phyloP scores from a whole-genome alignment of 345 rosid genomes.

The Anacardium occidentale region DNA sequence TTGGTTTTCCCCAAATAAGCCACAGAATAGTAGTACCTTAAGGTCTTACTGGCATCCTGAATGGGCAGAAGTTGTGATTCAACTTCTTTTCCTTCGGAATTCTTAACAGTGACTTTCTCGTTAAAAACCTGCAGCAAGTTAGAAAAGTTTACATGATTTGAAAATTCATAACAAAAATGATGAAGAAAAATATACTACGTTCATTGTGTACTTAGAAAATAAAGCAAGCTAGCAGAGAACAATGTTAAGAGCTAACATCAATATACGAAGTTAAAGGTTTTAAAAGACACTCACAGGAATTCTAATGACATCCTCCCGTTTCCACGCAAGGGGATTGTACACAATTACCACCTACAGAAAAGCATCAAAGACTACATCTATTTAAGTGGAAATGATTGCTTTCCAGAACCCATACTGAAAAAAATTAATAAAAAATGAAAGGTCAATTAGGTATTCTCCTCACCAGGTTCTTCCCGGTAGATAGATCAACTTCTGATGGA shows the following conservation, averaged over 20 bases:
- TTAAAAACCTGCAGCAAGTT: slow-evolving; percentile 46
- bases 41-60: slow-evolving; percentile 33
- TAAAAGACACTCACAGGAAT: slow-evolving; percentile 58
- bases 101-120: slow-evolving; percentile 44
- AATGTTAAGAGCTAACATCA: too few species aligned
- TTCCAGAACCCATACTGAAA: slow-evolving; percentile 5
- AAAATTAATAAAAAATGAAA: background rate
- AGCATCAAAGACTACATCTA: slow-evolving; percentile 4
- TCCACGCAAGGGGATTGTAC: slow-evolving; percentile 70
- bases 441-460: slow-evolving; percentile 9
- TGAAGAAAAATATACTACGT: too few species aligned
- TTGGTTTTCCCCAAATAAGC: slow-evolving; percentile 56
- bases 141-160: background rate
- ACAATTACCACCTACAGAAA: slow-evolving; percentile 45
- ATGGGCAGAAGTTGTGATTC: slow-evolving; percentile 62
- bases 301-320: slow-evolving; percentile 52
- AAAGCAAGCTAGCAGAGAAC: too few species aligned
- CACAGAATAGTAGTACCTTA: slow-evolving; percentile 41
- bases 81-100: slow-evolving; percentile 50
- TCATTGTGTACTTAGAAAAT: too few species aligned
- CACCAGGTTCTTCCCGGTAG: slow-evolving; percentile 55
- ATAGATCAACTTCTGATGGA: slow-evolving; percentile 42
- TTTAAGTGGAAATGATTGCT: slow-evolving; percentile 7
- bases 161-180: too few species aligned
- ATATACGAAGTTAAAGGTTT: too few species aligned